Conservation (phyloP, 257 asterid species). For the Solanum corneliomulleri region DNA sequence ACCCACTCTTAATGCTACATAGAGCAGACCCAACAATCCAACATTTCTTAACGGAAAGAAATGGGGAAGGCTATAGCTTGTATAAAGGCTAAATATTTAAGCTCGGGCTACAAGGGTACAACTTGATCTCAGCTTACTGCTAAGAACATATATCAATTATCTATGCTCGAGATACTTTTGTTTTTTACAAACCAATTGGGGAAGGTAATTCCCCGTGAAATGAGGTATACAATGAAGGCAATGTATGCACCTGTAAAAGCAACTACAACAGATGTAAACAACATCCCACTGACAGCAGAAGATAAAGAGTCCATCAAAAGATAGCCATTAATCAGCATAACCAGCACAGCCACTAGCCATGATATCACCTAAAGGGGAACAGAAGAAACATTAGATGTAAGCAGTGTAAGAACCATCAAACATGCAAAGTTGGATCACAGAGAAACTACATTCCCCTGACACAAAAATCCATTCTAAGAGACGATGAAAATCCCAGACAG, state of each 20-base stretch:
- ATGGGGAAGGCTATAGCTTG: neutral
- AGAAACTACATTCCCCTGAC: neutral
- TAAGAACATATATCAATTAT: neutral
- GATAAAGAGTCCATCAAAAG: constrained; percentile 55
- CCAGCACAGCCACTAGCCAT: constrained; percentile 60
- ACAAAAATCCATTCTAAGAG: neutral
- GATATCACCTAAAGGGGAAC: constrained; percentile 30
- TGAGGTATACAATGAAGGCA: constrained; percentile 48
- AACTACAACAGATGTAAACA: constrained; percentile 22
- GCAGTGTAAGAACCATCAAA: neutral
- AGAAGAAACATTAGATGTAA: neutral
- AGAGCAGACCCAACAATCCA: neutral
- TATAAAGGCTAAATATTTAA: neutral
- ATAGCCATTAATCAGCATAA: constrained; percentile 58
- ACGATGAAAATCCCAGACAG: neutral
- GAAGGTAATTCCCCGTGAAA: constrained; percentile 27
- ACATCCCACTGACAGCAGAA: constrained; percentile 36
- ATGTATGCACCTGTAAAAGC: constrained; percentile 40
- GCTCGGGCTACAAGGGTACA: neutral
- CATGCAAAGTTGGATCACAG: neutral
- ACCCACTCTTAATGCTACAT: neutral
- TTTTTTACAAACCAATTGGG: constrained; percentile 22
- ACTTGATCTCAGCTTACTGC: neutral
- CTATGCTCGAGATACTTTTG: constrained; percentile 12
- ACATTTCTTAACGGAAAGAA: neutral